phyloP scores from a whole-genome alignment of 768 basidiomycete genomes.

The Calocybe cyanea region DNA sequence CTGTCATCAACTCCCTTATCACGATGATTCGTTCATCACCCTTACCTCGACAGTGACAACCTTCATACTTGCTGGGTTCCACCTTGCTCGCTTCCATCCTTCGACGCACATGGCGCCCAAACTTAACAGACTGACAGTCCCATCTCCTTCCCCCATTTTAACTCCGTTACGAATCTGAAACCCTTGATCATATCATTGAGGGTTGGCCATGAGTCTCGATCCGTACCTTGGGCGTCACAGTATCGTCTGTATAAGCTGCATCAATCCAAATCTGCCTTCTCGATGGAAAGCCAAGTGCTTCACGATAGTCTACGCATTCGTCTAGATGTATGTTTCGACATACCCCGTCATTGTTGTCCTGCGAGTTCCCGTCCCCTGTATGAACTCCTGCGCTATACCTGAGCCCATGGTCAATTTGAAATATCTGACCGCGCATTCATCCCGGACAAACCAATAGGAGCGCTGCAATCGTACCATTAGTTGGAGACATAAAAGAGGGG shows the following conservation, averaged over 20 bases:
- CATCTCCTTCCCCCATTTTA: slow-evolving; percentile 93
- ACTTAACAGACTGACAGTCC: slow-evolving; percentile 82
- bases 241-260: slow-evolving; percentile 69
- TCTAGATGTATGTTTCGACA: slow-evolving; percentile 42
- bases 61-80: slow-evolving; percentile 91
- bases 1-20: neutral
- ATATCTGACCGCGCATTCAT: neutral
- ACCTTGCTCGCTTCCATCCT: slow-evolving; percentile 84
- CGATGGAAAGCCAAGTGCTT: slow-evolving; percentile 50
- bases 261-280: slow-evolving; percentile 80
- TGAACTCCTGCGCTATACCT: slow-evolving; percentile 74
- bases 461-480: slow-evolving; percentile 38
- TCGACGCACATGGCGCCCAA: slow-evolving; percentile 96
- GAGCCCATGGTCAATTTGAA: slow-evolving; percentile 1
- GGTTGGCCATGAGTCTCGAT: neutral
- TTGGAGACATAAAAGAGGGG: neutral
- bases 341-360: slow-evolving; percentile 38
- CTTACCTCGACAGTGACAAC: slow-evolving; percentile 83
- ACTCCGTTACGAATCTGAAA: slow-evolving; percentile 74
- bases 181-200: neutral
- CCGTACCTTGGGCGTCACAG: slow-evolving; percentile 48
- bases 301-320: slow-evolving; percentile 39
- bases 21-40: neutral
- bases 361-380: slow-evolving; percentile 56
- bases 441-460: slow-evolving; percentile 68